Conservation (phyloP, 2,329 filamentous ascomycete species). For the Fusarium citri region DNA sequence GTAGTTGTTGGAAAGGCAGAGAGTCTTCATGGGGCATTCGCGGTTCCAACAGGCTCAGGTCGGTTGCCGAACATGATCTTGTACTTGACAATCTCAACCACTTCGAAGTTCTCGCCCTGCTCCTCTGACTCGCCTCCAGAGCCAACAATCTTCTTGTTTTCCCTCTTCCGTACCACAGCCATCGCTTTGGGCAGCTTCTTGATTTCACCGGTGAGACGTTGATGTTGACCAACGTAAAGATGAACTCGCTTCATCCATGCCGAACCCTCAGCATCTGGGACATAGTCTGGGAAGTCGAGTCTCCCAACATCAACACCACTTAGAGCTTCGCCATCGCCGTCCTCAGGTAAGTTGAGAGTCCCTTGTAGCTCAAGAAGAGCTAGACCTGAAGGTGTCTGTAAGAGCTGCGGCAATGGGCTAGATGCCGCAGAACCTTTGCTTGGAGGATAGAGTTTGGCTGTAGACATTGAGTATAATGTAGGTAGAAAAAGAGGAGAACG, state of each 20-base stretch:
- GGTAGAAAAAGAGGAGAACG: not conserved
- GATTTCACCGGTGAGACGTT: constrained; percentile 88
- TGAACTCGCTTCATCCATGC: constrained; percentile 93
- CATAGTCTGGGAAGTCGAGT: constrained; percentile 82
- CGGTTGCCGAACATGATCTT: constrained; percentile 87
- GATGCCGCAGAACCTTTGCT: constrained; percentile 42
- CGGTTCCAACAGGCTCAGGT: constrained; percentile 82
- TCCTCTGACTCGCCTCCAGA: constrained; percentile 54
- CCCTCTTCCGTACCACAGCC: constrained; percentile 76
- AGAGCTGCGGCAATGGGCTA: constrained; percentile 78
- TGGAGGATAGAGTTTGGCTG: constrained; percentile 56
- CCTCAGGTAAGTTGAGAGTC: constrained; percentile 78
- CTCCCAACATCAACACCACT: constrained; percentile 68
- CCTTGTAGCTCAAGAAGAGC: constrained; percentile 94
- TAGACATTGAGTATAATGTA: constrained; percentile 47
- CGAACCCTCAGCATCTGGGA: constrained; percentile 59
- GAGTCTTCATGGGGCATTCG: constrained; percentile 45
- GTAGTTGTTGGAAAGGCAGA: not conserved
- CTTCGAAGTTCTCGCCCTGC: constrained; percentile 71
- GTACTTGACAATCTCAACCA: constrained; percentile 87
- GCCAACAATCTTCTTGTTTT: constrained; percentile 56
- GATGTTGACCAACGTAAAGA: constrained; percentile 88
- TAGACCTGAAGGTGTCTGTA: constrained; percentile 89
- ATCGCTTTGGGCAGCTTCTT: constrained; percentile 85
- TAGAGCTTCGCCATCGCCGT: constrained; percentile 48